phyloP scores from a whole-genome alignment of 2,329 filamentous ascomycete genomes.

The Nigrospora osmanthi region DNA sequence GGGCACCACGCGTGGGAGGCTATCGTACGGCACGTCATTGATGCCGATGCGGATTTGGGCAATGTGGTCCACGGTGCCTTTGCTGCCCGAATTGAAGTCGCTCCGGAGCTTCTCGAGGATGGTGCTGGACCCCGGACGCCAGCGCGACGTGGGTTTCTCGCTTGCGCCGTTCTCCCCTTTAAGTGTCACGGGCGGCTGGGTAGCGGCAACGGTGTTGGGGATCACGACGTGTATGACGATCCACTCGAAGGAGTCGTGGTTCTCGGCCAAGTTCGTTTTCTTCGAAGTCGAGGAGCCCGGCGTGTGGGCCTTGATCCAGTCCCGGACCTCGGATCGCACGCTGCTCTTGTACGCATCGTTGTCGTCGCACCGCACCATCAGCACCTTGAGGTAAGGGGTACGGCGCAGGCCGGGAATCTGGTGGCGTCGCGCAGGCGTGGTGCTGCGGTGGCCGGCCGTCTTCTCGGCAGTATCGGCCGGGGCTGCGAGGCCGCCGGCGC shows the following conservation, averaged over 20 bases:
- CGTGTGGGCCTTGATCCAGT: constrained; percentile 82
- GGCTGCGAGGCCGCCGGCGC: constrained; percentile 20
- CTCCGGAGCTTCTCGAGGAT: constrained; percentile 82
- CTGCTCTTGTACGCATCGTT: constrained; percentile 86
- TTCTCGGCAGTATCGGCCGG: constrained; percentile 29
- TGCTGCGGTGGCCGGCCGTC: constrained; percentile 22
- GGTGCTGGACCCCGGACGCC: constrained; percentile 72
- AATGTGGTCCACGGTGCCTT: constrained; percentile 67
- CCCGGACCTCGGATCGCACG: constrained; percentile 69
- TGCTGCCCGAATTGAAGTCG: constrained; percentile 75
- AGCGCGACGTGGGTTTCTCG: constrained; percentile 60
- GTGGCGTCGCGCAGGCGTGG: constrained; percentile 58
- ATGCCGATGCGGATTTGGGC: constrained; percentile 76
- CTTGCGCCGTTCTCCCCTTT: constrained; percentile 44
- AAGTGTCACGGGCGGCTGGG: constrained; percentile 60
- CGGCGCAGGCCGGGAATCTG: constrained; percentile 91
- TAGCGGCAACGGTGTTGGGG: constrained; percentile 74
- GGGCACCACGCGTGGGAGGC: constrained; percentile 54
- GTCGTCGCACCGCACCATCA: constrained; percentile 87
- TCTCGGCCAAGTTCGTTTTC: constrained; percentile 65
- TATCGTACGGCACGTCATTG: constrained; percentile 59
- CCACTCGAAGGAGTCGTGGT: constrained; percentile 96
- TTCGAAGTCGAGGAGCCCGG: constrained; percentile 49
- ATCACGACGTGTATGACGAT: constrained; percentile 87
- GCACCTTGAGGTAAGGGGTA: constrained; percentile 89